Percentiles rank a stretch among this genome's conserved stretches.
These are phyloP conservation scores for Podospora anserina DNA, from an alignment of 495 filamentous ascomycete genomes.

Conservation along the genomic window DNA sequence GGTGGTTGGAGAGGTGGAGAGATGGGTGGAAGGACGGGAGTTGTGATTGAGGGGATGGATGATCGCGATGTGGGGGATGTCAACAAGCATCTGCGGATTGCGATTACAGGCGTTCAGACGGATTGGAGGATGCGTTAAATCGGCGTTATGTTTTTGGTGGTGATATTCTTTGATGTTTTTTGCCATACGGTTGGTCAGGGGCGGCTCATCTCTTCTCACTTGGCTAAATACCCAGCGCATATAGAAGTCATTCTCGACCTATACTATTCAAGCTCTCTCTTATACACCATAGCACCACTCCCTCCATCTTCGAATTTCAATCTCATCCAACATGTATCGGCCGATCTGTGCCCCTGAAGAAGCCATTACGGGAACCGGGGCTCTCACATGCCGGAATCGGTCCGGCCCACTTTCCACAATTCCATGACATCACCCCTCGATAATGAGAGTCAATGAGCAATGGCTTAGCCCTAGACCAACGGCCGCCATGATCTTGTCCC, in stretches of 20 bases:
- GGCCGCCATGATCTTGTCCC: not conserved
- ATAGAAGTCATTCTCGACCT: not conserved
- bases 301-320: not conserved
- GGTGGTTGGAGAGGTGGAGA: slow-evolving; percentile 93
- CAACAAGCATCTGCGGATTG: not conserved
- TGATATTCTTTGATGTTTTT: not conserved
- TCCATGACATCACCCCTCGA: not conserved
- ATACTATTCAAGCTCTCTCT: not conserved
- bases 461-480: not conserved
- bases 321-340: not conserved
- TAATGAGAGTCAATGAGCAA: not conserved
- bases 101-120: not conserved
- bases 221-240: not conserved
- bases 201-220: not conserved
- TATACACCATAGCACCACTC: not conserved
- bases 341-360: not conserved
- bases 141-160: not conserved
- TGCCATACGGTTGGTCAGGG: not conserved
- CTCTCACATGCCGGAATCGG: not conserved
- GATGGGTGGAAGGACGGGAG: slow-evolving; percentile 88
- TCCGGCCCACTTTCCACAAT: not conserved
- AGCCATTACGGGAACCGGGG: not conserved
- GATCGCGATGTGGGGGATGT: not conserved
- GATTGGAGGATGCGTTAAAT: not conserved
- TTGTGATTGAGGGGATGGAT: slow-evolving; percentile 38